Conservation (phyloP, 257 asterid genomes). For the Penstemon barbatus region DNA sequence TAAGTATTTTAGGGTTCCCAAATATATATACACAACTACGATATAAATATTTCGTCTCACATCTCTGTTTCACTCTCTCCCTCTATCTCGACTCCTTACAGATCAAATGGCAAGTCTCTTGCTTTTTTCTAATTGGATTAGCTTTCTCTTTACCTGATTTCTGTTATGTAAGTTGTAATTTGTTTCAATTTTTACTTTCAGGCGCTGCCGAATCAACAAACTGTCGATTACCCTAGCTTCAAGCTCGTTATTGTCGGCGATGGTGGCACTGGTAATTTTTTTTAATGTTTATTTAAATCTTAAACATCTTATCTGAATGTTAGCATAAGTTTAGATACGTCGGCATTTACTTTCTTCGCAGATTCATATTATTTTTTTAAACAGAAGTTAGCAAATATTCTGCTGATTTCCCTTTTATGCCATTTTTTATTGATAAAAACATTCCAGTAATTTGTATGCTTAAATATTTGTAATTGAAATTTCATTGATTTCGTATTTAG, state of each 20-base stretch:
- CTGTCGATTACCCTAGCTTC: conserved; percentile 82
- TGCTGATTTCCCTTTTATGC: too few relatives aligned
- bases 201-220: conserved; percentile 82
- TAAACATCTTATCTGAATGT: not conserved
- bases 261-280: conserved; percentile 72
- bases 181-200: conserved; percentile 7
- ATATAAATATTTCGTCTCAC: not conserved
- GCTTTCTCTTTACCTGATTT: not conserved
- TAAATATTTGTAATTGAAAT: too few relatives aligned
- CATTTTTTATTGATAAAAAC: too few relatives aligned
- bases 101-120: conserved; percentile 34
- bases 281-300: not conserved
- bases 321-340: not conserved
- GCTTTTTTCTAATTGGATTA: not conserved
- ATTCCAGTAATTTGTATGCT: too few relatives aligned
- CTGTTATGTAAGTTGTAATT: not conserved
- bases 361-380: not conserved
- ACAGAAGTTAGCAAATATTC: too few relatives aligned
- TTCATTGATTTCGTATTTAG: too few relatives aligned
- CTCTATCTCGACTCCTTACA: not conserved
- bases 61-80: not conserved
- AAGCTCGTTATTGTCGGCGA: conserved; percentile 91
- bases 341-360: not conserved
- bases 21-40: conserved; percentile 21
- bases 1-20: conserved; percentile 28